Evolutionary conservation across 2,329 filamentous ascomycete genomes (phyloP).

Genomic region (Periconia macrospinosa): DNA sequence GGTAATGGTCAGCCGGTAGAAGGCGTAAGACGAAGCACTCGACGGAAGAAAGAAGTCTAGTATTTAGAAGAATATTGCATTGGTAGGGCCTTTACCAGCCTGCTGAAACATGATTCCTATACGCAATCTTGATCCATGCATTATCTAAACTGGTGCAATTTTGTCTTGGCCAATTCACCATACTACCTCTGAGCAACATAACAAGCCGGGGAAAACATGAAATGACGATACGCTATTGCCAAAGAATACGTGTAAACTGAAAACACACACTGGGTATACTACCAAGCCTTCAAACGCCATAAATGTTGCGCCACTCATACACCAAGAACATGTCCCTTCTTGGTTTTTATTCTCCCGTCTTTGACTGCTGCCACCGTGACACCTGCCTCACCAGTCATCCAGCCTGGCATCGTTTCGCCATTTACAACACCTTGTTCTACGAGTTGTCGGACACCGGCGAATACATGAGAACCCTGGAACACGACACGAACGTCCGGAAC

Average conservation of each 20-base stretch:
- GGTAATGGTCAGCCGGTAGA: conserved; percentile 13
- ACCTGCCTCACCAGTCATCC: conserved; percentile 87
- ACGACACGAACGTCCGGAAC: conserved; percentile 65
- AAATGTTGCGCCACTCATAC: conserved; percentile 13
- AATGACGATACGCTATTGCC: neutral
- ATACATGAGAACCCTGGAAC: conserved; percentile 77
- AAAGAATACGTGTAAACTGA: neutral
- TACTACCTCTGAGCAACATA: too few relatives aligned
- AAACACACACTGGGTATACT: neutral
- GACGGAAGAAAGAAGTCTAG: conserved; percentile 15
- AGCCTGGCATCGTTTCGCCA: conserved; percentile 78
- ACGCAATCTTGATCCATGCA: neutral
- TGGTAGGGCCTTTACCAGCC: too few relatives aligned
- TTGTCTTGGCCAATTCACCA: too few relatives aligned
- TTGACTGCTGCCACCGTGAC: conserved; percentile 73
- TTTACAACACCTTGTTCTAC: conserved; percentile 77
- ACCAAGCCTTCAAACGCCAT: conserved; percentile 5
- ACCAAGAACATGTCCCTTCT: conserved; percentile 26
- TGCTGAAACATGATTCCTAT: neutral
- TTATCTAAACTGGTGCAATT: neutral
- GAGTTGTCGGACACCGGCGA: conserved; percentile 75
- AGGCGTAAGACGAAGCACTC: conserved; percentile 28
- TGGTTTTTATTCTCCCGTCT: conserved; percentile 61
- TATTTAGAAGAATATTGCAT: neutral
- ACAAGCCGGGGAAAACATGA: neutral